Evolutionary conservation across 164 flowering plant genomes (phyloP).

Genomic region (Kingdonia uniflora): DNA sequence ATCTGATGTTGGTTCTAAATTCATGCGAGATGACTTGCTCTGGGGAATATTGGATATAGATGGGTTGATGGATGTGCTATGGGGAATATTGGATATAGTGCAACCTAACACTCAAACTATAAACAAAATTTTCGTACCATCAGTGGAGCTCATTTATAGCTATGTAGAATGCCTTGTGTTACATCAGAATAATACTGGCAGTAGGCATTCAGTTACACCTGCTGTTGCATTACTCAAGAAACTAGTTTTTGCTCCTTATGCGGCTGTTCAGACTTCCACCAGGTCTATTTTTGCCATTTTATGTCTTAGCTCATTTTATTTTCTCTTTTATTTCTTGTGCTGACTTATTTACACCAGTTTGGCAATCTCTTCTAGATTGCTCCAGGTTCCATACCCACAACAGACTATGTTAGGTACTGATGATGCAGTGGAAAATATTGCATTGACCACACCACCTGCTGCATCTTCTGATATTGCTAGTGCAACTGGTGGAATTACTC

Average conservation of each 20-base stretch:
- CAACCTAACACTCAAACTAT: conserved; percentile 91
- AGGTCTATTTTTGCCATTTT: conserved; percentile 37
- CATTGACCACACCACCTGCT: conserved; percentile 23
- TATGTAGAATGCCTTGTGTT: conserved; percentile 94
- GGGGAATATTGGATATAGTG: conserved; percentile 94
- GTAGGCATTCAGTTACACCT: conserved; percentile 58
- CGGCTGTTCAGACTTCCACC: conserved; percentile 92
- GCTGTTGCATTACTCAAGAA: conserved; percentile 74
- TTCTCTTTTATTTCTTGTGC: conserved; percentile 3
- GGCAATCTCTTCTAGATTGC: conserved; percentile 99
- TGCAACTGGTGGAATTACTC: conserved; percentile 53
- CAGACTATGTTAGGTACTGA: conserved; percentile 86
- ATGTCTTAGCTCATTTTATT: not conserved
- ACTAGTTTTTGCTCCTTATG: conserved; percentile 75
- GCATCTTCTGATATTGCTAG: conserved; percentile 26
- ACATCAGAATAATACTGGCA: conserved; percentile 48
- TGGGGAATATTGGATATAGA: no score
- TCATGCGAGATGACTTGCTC: no score
- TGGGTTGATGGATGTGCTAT: conserved; percentile 85
- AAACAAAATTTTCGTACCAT: conserved; percentile 80
- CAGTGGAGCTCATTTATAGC: conserved; percentile 91
- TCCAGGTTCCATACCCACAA: conserved; percentile 99
- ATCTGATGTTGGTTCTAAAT: no score
- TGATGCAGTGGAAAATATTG: conserved; percentile 50
- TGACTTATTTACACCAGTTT: conserved; percentile 42